Conservation (phyloP, 1,139 yeast genomes). For the Suhomyces taliae region DNA sequence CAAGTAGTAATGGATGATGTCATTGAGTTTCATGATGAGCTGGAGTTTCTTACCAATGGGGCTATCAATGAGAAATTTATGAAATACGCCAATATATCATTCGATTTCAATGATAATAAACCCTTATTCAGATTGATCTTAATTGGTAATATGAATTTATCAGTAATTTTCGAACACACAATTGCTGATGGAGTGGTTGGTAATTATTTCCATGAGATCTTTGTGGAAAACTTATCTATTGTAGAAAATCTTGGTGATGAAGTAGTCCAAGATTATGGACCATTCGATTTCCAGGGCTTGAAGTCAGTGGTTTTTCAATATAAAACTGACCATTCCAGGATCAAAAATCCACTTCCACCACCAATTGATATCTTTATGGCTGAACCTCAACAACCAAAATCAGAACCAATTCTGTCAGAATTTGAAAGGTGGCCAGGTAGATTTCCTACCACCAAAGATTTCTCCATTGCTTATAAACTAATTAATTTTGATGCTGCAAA, state of each 20-base stretch:
- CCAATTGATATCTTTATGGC: slow-evolving; percentile 33
- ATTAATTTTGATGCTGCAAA: slow-evolving; percentile 30
- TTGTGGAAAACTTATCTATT: slow-evolving; percentile 29
- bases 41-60: slow-evolving; percentile 18
- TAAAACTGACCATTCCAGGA: slow-evolving; percentile 17
- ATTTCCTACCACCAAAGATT: slow-evolving; percentile 21
- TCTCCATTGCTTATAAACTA: slow-evolving; percentile 30
- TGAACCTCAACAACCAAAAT: not conserved
- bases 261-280: slow-evolving; percentile 16
- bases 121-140: slow-evolving; percentile 36
- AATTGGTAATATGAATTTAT: slow-evolving; percentile 24
- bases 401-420: not conserved
- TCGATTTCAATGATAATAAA: slow-evolving; percentile 24
- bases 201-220: slow-evolving; percentile 36
- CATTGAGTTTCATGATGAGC: slow-evolving; percentile 17
- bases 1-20: slow-evolving; percentile 26
- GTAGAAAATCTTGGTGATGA: slow-evolving; percentile 15
- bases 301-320: slow-evolving; percentile 23
- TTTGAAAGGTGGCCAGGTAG: slow-evolving; percentile 37
- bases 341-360: slow-evolving; percentile 35
- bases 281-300: slow-evolving; percentile 8
- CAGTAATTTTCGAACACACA: slow-evolving; percentile 41
- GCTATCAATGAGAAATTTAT: slow-evolving; percentile 28
- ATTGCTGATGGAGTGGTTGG: slow-evolving; percentile 47
- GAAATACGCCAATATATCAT: slow-evolving; percentile 25